Percentiles rank a stretch among this genome's conserved stretches.
These are phyloP conservation scores for Flaveria brownii DNA, from an alignment of 129 eudicot genomes.

Conservation along the genomic window DNA sequence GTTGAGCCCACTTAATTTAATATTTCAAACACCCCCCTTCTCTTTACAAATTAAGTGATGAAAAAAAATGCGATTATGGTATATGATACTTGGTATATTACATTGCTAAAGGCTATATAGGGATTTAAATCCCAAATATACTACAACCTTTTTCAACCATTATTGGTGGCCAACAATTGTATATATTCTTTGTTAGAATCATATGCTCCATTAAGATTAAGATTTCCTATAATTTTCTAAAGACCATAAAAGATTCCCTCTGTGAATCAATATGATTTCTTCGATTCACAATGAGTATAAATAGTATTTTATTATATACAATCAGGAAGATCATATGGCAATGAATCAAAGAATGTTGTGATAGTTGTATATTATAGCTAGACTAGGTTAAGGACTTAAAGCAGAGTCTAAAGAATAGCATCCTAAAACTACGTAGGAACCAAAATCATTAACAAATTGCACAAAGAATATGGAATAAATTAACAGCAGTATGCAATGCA, in stretches of 20 bases:
- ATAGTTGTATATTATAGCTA: neutral
- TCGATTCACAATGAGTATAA: slow-evolving; percentile 13
- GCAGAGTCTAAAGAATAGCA: slow-evolving; percentile 16
- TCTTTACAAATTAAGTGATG: slow-evolving; percentile 17
- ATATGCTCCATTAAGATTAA: slow-evolving; percentile 37
- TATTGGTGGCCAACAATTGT: slow-evolving; percentile 31
- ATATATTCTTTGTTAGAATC: slow-evolving; percentile 30
- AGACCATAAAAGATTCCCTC: neutral
- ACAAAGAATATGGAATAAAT: neutral
- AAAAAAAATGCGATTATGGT: slow-evolving; percentile 9
- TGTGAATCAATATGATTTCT: neutral
- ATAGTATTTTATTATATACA: neutral
- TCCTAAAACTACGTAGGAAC: slow-evolving; percentile 23
- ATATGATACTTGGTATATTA: neutral
- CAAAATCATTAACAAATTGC: slow-evolving; percentile 14
- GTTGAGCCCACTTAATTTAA: neutral
- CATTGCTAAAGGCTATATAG: slow-evolving; percentile 17
- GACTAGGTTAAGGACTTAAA: neutral
- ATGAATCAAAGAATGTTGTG: slow-evolving; percentile 12
- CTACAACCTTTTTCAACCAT: slow-evolving; percentile 22
- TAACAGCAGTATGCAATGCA: neutral
- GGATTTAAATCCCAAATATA: slow-evolving; percentile 7
- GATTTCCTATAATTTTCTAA: neutral
- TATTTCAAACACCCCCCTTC: neutral
- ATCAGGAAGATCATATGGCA: slow-evolving; percentile 13